Conservation (phyloP, 2,329 filamentous ascomycete genomes). For the Colletotrichum sp. region DNA sequence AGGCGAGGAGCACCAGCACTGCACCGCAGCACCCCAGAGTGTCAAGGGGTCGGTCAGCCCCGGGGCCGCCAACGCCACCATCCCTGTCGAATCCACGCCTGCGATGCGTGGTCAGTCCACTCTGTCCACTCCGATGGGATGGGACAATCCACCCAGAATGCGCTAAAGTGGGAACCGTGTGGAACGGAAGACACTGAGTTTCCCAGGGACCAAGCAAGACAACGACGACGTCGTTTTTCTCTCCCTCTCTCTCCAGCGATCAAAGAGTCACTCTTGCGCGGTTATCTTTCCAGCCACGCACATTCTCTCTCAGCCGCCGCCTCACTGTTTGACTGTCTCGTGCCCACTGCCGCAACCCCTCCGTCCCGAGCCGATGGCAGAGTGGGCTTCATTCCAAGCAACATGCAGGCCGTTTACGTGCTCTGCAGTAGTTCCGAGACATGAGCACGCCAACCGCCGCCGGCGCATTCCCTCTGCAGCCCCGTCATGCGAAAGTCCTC, state of each 20-base stretch:
- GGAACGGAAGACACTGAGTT: not conserved
- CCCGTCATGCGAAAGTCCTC: not conserved
- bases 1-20: not conserved
- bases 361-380: not conserved
- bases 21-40: not conserved
- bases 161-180: not conserved
- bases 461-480: not conserved
- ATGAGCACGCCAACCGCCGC: not conserved
- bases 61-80: not conserved
- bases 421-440: not conserved
- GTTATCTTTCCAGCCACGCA: conserved; percentile 8
- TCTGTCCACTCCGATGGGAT: conserved; percentile 16
- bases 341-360: not conserved
- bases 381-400: not conserved
- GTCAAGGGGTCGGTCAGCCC: not conserved
- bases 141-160: conserved; percentile 9
- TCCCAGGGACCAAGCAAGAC: not conserved
- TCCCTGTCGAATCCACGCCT: conserved; percentile 10
- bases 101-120: conserved; percentile 15
- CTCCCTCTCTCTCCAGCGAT: not conserved
- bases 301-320: not conserved
- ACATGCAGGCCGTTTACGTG: not conserved
- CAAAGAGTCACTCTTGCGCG: not conserved
- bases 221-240: not conserved
- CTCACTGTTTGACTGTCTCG: not conserved